Evolutionary conservation across 2,329 filamentous ascomycete species (phyloP), one percentile per base, ranked within the genome.

Genomic region (Diplodia mutila): DNA sequence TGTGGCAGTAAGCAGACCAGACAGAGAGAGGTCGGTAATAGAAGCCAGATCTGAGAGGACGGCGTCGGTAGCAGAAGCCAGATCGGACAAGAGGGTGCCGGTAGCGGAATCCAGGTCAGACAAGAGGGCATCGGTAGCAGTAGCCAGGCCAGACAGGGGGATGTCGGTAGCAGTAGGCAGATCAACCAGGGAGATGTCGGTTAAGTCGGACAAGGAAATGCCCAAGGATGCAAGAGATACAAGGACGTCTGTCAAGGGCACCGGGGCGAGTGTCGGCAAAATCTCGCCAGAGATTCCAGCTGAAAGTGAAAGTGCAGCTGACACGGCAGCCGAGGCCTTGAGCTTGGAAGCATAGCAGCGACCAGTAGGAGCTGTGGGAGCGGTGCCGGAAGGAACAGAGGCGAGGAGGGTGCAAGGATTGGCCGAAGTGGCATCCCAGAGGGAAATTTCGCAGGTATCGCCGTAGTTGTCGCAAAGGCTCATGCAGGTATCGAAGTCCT

Each of bases 401-500:
- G 59, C 27, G 9, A 63, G 29, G 21, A 63, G 42, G 1, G 59
- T 63, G n/a, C 59, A 63, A 1, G 59, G 59, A 16, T 25, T 63
- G 29, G 27, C 46, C 25, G 34, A 29, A 32, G 46, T 18, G 23
- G 27, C n/a, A 8, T 63, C 59, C 59, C 59, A 63, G 29, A 63
- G 59, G 27, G 59, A 27, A 21, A 63, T 27, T n/a, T 63, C 59
- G 59, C 59, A 63, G 6, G 42, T 29, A 3, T 34, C 12, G 12
- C 46, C 59, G 16, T 51, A 51, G 25, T 21, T 29, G 46, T 51
- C 39, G 46, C 59, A 63, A 5, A 63, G 46, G 6, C 12, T 18
- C 59, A 63, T 63, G 18, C 59, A 63, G 9, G 46, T 18, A 29
- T 63, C 59, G 46, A 63, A 51, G 46, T 63, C 59, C 29, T 51